Percentiles rank a stretch among this genome's conserved stretches.
phyloP scores from a whole-genome alignment of 2,329 filamentous ascomycete species.

The Aurifilum marmelostoma region DNA sequence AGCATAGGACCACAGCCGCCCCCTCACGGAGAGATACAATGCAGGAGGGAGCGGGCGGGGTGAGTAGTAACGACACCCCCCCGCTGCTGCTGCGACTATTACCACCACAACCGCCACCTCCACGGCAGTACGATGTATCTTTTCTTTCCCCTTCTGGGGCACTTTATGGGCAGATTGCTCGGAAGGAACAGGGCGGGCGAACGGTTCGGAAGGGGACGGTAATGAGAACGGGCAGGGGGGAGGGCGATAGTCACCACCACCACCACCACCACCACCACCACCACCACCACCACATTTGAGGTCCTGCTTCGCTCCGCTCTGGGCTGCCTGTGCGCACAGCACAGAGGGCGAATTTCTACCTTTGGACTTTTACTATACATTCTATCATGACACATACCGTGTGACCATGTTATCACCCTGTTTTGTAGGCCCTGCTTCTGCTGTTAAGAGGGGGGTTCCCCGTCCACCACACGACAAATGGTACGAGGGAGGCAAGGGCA shows the following conservation, averaged over 20 bases:
- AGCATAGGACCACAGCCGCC: neutral
- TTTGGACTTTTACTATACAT: neutral
- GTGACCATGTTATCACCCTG: neutral
- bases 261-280: constrained; percentile 7
- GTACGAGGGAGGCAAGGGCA: neutral
- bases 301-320: constrained; percentile 13
- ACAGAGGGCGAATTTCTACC: neutral
- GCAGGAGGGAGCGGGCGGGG: neutral
- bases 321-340: constrained; percentile 16
- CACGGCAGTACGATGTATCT: neutral
- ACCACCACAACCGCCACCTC: neutral
- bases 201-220: constrained; percentile 7
- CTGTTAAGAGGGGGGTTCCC: neutral
- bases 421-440: neutral
- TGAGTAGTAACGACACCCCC: neutral
- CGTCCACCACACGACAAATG: neutral
- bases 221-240: neutral
- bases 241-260: constrained; percentile 8
- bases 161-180: neutral
- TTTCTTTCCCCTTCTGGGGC: too few relatives aligned
- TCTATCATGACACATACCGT: neutral
- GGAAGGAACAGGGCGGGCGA: constrained; percentile 16
- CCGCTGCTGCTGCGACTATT: neutral
- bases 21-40: neutral
- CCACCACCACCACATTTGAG: constrained; percentile 14